Evolutionary conservation across 345 rosid species (phyloP).

Genomic region (Citrus sp.): DNA sequence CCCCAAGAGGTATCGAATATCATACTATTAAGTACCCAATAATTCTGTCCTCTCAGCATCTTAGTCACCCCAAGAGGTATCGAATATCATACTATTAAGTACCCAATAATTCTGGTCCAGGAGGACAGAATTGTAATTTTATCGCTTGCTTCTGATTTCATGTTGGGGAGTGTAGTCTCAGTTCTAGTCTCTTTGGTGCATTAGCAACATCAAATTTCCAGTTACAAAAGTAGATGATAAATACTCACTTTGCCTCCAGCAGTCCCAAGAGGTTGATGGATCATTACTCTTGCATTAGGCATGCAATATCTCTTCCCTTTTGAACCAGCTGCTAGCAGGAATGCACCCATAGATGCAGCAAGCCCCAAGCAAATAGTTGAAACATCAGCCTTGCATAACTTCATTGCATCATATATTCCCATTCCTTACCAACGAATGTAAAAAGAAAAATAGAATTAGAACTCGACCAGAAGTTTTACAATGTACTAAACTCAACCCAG

Average conservation of each 20-base stretch:
- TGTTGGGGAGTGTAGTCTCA: not conserved
- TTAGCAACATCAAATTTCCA: not conserved
- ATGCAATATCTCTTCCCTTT: constrained; percentile 94
- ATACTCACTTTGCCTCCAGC: constrained; percentile 77
- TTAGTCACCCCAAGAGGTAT: not conserved
- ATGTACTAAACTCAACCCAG: not conserved
- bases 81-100: not conserved
- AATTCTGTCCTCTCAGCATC: not conserved
- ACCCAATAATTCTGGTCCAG: not conserved
- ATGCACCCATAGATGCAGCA: constrained; percentile 95
- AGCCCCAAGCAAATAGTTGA: constrained; percentile 92
- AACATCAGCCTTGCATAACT: constrained; percentile 90
- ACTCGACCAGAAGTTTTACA: not conserved
- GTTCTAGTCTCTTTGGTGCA: not conserved
- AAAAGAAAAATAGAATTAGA: constrained; percentile 12
- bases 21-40: not conserved
- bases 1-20: not conserved
- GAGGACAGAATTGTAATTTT: not conserved
- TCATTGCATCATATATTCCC: constrained; percentile 98
- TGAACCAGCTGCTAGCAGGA: constrained; percentile 80
- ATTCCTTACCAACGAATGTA: constrained; percentile 43
- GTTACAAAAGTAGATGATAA: constrained; percentile 7
- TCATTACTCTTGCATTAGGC: constrained; percentile 96
- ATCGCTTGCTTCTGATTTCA: not conserved
- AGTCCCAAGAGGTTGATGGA: constrained; percentile 89